A percentile compares a stretch with the other conserved stretches of the same genome.
Evolutionary conservation across 495 filamentous ascomycete species (phyloP).

Genomic region (Aspergillus affinis): DNA sequence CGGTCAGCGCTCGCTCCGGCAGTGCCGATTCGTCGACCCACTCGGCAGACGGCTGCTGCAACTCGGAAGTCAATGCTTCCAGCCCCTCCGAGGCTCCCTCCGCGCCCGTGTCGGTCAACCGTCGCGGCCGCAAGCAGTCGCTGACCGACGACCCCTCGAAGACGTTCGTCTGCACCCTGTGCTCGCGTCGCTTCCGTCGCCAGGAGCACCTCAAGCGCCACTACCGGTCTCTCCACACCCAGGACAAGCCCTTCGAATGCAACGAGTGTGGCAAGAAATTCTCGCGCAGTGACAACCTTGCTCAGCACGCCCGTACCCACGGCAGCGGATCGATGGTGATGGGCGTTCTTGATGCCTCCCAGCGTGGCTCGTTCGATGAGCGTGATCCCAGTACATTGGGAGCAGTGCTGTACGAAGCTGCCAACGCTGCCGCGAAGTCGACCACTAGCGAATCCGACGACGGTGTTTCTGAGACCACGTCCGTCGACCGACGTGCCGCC

Average conservation of each 20-base stretch:
- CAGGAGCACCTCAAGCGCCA: conserved; percentile 99
- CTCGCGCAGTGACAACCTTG: conserved; percentile 94
- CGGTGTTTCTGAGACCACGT: conserved; percentile 40
- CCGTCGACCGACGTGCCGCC: conserved; percentile 47
- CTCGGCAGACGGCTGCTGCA: conserved; percentile 21
- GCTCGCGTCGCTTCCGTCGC: conserved; percentile 94
- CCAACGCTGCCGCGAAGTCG: conserved; percentile 57
- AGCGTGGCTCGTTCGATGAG: conserved; percentile 48
- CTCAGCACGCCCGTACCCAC: conserved; percentile 94
- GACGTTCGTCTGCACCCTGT: conserved; percentile 95
- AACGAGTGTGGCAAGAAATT: conserved; percentile 98
- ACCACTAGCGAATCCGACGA: conserved; percentile 56
- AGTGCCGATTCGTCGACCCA: conserved; percentile 11
- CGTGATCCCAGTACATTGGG: conserved; percentile 64
- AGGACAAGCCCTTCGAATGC: conserved; percentile 98
- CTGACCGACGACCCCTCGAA: conserved; percentile 97
- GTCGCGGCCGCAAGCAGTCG: conserved; percentile 97
- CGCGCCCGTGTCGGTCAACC: conserved; percentile 69
- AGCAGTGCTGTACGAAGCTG: conserved; percentile 72
- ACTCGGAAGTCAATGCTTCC: conserved; percentile 20
- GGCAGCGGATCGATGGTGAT: conserved; percentile 86
- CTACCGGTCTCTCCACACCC: conserved; percentile 95
- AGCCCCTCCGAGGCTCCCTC: conserved; percentile 38
- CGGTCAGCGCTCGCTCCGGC: conserved; percentile 16
- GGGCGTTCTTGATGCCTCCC: conserved; percentile 72